These are phyloP conservation scores for Hypoxylon fuscum DNA, from an alignment of 495 filamentous ascomycete genomes.

Conservation along the genomic window DNA sequence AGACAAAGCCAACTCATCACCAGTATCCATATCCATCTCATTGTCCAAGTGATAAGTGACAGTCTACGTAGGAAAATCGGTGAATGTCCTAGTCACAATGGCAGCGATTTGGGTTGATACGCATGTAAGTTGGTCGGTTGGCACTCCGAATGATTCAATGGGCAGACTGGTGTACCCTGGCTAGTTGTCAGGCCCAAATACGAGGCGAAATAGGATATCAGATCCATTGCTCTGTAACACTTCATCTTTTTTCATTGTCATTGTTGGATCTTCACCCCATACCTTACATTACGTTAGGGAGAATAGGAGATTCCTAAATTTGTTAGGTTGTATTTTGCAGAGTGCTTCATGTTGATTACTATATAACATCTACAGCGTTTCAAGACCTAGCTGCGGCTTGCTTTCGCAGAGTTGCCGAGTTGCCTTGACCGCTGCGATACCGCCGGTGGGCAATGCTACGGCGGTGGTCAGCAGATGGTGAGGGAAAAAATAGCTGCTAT, in stretches of 20 bases:
- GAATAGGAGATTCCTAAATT: conserved; percentile 3
- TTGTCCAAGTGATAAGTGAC: conserved; percentile 32
- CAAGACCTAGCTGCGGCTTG: neutral
- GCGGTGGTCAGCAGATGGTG: conserved; percentile 33
- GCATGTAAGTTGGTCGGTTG: conserved; percentile 10
- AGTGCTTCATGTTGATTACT: conserved; percentile 30
- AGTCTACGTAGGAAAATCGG: conserved; percentile 24
- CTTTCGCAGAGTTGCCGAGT: neutral
- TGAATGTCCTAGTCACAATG: conserved; percentile 26
- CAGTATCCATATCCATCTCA: conserved; percentile 25
- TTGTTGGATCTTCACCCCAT: conserved; percentile 13
- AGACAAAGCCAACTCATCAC: conserved; percentile 42
- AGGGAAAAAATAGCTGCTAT: conserved; percentile 21
- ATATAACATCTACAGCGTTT: conserved; percentile 2
- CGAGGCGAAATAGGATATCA: conserved; percentile 37
- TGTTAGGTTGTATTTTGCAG: conserved; percentile 7
- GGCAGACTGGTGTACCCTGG: conserved; percentile 32
- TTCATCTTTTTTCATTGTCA: conserved; percentile 9
- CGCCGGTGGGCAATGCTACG: conserved; percentile 14
- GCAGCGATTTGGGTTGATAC: conserved; percentile 17
- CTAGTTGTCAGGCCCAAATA: conserved; percentile 36
- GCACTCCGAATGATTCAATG: conserved; percentile 16
- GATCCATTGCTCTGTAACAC: conserved; percentile 16
- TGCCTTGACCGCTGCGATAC: neutral
- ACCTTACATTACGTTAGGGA: too few relatives aligned